Conservation (phyloP, 441 rosid genomes). For the Gossypium laxum region DNA sequence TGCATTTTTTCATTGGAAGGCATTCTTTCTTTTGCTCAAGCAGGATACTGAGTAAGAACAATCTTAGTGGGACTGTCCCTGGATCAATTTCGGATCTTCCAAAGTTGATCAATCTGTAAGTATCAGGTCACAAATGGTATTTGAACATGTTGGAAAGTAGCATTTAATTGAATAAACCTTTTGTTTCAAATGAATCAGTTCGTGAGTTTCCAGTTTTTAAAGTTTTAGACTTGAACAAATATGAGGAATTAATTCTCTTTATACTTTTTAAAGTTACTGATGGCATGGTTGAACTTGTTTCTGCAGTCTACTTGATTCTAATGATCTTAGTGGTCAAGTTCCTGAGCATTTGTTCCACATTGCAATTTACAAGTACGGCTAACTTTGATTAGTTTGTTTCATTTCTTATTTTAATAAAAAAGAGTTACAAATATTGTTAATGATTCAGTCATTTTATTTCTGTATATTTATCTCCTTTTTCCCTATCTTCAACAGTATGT, state of each 20-base stretch:
- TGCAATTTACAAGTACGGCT: conserved; percentile 62
- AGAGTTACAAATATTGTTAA: neutral
- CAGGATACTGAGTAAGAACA: conserved; percentile 81
- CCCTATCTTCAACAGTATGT: neutral
- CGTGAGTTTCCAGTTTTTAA: conserved; percentile 6
- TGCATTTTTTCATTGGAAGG: neutral
- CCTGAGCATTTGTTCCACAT: conserved; percentile 53
- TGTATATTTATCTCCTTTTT: neutral
- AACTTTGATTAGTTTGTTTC: conserved; percentile 9
- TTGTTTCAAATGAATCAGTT: neutral
- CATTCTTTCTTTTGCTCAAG: conserved; percentile 14
- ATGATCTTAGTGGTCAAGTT: conserved; percentile 61
- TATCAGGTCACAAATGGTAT: conserved; percentile 1
- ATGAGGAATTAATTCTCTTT: neutral
- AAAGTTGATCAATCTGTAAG: conserved; percentile 68
- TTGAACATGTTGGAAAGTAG: neutral
- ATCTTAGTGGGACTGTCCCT: conserved; percentile 67
- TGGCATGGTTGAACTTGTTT: conserved; percentile 14
- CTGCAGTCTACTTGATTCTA: conserved; percentile 71
- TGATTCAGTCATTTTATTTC: conserved; percentile 5
- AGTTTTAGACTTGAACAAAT: neutral
- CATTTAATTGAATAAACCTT: neutral
- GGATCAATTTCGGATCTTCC: conserved; percentile 50
- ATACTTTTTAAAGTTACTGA: conserved; percentile 16
- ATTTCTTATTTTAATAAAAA: neutral